These are phyloP conservation scores for Penicillium crustosum DNA, from an alignment of 2,329 filamentous ascomycete genomes.

Conservation along the genomic window DNA sequence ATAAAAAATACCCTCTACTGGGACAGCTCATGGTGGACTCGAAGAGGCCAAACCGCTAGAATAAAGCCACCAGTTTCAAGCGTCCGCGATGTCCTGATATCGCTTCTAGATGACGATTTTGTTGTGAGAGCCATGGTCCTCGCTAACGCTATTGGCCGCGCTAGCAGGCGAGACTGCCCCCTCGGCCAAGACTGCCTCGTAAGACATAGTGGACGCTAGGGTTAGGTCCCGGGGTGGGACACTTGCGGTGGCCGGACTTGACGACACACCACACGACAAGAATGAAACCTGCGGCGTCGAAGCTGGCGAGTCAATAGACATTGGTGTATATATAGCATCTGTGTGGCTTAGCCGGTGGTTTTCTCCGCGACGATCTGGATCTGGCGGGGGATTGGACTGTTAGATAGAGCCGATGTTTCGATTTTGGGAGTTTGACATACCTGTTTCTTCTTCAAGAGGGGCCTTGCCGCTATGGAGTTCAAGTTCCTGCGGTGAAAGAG, in stretches of 20 bases:
- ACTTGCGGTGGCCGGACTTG: slow-evolving; percentile 14
- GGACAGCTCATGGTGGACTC: neutral
- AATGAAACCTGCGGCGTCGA: slow-evolving; percentile 10
- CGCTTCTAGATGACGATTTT: neutral
- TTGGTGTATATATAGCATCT: slow-evolving; percentile 1
- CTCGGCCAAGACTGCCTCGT: slow-evolving; percentile 21
- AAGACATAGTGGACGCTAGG: slow-evolving; percentile 21
- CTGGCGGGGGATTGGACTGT: neutral
- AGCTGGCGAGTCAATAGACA: slow-evolving; percentile 8
- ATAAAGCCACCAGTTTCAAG: neutral
- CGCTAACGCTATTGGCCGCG: neutral
- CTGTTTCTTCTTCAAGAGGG: neutral
- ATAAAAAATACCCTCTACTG: neutral
- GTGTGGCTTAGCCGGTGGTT: slow-evolving; percentile 7
- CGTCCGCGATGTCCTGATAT: neutral
- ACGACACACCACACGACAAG: slow-evolving; percentile 15
- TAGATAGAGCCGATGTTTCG: neutral
- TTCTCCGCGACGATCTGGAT: slow-evolving; percentile 2
- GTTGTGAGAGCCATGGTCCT: neutral
- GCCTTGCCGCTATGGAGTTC: neutral
- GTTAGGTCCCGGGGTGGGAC: slow-evolving; percentile 21
- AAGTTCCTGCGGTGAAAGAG: slow-evolving; percentile 2
- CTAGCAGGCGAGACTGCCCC: slow-evolving; percentile 4
- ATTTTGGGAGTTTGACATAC: neutral
- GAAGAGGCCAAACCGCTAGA: neutral